These are phyloP conservation scores for Exophiala phaeomuriformis DNA, from an alignment of 2,329 filamentous ascomycete species.

Conservation along the genomic window DNA sequence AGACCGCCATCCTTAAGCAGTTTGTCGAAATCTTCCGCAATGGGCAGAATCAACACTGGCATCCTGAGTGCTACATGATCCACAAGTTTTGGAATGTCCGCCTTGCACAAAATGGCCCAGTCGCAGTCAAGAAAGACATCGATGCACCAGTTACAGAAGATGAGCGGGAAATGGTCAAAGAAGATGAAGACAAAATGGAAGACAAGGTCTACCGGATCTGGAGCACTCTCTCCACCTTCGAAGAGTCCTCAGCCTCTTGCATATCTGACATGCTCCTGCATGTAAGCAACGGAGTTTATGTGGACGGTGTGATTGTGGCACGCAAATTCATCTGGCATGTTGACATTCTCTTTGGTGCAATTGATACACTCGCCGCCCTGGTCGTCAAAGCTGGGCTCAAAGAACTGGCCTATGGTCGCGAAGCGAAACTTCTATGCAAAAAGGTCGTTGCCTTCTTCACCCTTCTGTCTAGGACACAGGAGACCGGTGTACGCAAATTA, in stretches of 20 bases:
- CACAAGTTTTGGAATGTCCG: constrained; percentile 99
- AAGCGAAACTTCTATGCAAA: constrained; percentile 98
- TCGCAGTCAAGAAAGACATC: constrained; percentile 38
- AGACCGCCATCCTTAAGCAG: constrained; percentile 95
- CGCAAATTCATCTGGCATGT: constrained; percentile 96
- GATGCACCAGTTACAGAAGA: constrained; percentile 56
- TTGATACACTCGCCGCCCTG: constrained; percentile 72
- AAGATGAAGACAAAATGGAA: constrained; percentile 89
- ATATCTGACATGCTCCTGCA: constrained; percentile 99
- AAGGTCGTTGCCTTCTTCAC: constrained; percentile 99
- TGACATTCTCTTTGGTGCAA: constrained; percentile 81
- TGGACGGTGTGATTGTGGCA: constrained; percentile 88
- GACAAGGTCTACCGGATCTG: constrained; percentile 97
- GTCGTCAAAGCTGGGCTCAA: constrained; percentile 65
- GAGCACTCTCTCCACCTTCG: constrained; percentile 94
- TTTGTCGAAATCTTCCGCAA: constrained; percentile 99
- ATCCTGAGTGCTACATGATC: constrained; percentile 99
- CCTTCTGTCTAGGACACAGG: constrained; percentile 86
- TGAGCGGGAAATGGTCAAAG: constrained; percentile 66
- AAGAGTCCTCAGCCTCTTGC: constrained; percentile 94
- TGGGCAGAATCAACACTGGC: constrained; percentile 97
- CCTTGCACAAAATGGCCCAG: constrained; percentile 56
- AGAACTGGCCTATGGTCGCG: constrained; percentile 82
- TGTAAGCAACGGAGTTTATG: constrained; percentile 93
- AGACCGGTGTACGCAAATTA: constrained; percentile 79